Base-by-base conservation (phyloP, 768 basidiomycete species). In the Botryobasidium botryosum region DNA sequence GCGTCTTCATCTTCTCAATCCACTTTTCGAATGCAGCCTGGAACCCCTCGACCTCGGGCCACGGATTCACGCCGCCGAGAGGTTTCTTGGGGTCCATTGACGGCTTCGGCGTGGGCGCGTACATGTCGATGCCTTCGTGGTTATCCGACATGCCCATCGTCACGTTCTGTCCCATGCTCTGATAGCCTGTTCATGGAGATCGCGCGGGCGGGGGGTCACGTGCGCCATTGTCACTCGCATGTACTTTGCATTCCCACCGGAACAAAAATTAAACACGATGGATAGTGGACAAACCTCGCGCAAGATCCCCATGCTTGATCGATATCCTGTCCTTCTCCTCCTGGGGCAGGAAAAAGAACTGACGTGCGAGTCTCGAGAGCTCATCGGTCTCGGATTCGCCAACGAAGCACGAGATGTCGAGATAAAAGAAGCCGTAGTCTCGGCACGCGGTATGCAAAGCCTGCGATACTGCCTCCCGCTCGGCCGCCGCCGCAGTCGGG, bases 341-440 rank as follows among this genome's bases (percentile, higher is more conserved):
- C 47, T 80, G 72, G 0, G 82, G 75, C 13, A 76, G 59, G 15
- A 58, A 52, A 53, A 91, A 91, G 65, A 92, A 92, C 41, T 72
- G 63, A 21, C 73, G 66, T 1, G 75, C 86, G 2, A 86, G 65
- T 6, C 61, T 61, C 1, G 72, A 59, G 5, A 90, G 69, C 50
- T 79, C 73, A 35, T 77, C 74, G 7, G 77, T 69, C 52, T 86
- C 79, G 1, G 63, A 55, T 0, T 61, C 61, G 28, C 75, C 64
- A 12, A 78, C 60, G 51, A 66, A 81, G 3, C 67, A 61, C 2
- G 74, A 70, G 36, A 87, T 64, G 49, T 86, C 72, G 37, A 90
- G 66, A 60, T 91, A 92, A 64, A 92, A 90, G 68, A 92, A 92
- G 0, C 88, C 88, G 45, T 74, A 84, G 44, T 80, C 64, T 18